Conservation (phyloP, 2,329 filamentous ascomycete species). For the Colletotrichum sansevieriae region DNA sequence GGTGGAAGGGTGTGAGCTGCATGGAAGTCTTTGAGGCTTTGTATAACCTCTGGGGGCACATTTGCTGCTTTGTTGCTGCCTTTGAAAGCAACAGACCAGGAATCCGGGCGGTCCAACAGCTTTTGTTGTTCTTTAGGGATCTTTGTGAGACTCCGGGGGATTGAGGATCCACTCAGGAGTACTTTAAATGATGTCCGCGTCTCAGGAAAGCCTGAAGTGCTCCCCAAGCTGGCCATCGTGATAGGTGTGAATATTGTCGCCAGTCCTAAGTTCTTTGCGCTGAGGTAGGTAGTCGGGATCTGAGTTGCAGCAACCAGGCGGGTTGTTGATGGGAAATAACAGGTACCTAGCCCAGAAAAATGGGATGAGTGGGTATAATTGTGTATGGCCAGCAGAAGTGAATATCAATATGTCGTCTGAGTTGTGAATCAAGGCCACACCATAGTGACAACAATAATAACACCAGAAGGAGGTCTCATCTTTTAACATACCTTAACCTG, state of each 20-base stretch:
- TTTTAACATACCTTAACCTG: too few relatives aligned
- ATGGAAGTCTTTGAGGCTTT: slow-evolving; percentile 47
- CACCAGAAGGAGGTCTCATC: too few relatives aligned
- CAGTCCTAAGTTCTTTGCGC: background rate
- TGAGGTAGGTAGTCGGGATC: too few relatives aligned
- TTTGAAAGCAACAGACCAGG: slow-evolving; percentile 53
- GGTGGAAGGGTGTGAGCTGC: slow-evolving; percentile 35
- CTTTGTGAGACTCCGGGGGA: slow-evolving; percentile 47
- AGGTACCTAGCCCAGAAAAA: too few relatives aligned
- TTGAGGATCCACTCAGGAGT: slow-evolving; percentile 11
- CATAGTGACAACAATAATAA: too few relatives aligned
- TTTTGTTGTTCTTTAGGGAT: slow-evolving; percentile 56
- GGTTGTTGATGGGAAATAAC: too few relatives aligned
- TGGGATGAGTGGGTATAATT: too few relatives aligned
- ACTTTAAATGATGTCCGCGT: background rate
- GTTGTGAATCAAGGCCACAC: too few relatives aligned
- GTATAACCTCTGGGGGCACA: slow-evolving; percentile 53
- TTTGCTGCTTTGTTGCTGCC: slow-evolving; percentile 47
- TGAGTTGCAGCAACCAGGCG: too few relatives aligned
- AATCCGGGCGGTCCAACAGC: slow-evolving; percentile 51
- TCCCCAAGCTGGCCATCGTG: slow-evolving; percentile 18
- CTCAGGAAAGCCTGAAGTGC: slow-evolving; percentile 31
- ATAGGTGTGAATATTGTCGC: background rate
- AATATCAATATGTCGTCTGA: too few relatives aligned
- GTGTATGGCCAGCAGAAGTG: too few relatives aligned